Evolutionary conservation across 192 early-diverging fungal genomes (phyloP), one percentile per base, ranked within the genome.

Genomic region (Phycomyces nitens): DNA sequence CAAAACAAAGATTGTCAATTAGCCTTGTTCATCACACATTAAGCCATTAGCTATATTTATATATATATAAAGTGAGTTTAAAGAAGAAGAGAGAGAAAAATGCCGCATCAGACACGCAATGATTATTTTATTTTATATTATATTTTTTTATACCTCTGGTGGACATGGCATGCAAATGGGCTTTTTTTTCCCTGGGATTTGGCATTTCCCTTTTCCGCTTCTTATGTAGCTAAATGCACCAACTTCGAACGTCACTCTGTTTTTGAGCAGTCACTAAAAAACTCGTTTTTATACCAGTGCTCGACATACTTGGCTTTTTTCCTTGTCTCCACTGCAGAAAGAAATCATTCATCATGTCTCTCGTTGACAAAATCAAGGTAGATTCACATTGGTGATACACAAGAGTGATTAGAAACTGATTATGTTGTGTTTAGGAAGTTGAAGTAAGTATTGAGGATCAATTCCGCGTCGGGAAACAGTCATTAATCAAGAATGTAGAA

Each of bases 311-410:
- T 20, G 29, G 34, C 49, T 14, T 22, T 38, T 50, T 50, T 49
- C 49, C 20, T 22, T 18, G 23, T 50, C 24, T 20, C 38, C 12
- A 34, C 3, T 52, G n/a, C 16, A 60, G 21, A 21, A 60, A 21
- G 16, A 12, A 27, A 49, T 47, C 6, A 21, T 49, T 21, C 22
- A 79, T 58, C 66, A 85, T 85, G 83, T 79, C 77, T 53, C 75
- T 70, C 10, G 80, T 69, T 26, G 83, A 85, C 38, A 85, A 83
- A 64, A 85, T 85, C 73, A 81, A 79, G 58, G 83, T 67, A 67
- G 24, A 11, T 27, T 6, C 7, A 16, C 51, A 58, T 34, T 12
- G 16, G 16, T 59, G n/a, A 20, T 11, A 23, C 15, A 22, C 22
- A 52, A 38, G 26, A 16, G 16, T 15, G 39, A 42, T 18, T 18